These are phyloP conservation scores for Sclerotinia glacialis DNA, from an alignment of 2,329 filamentous ascomycete genomes.

Conservation along the genomic window DNA sequence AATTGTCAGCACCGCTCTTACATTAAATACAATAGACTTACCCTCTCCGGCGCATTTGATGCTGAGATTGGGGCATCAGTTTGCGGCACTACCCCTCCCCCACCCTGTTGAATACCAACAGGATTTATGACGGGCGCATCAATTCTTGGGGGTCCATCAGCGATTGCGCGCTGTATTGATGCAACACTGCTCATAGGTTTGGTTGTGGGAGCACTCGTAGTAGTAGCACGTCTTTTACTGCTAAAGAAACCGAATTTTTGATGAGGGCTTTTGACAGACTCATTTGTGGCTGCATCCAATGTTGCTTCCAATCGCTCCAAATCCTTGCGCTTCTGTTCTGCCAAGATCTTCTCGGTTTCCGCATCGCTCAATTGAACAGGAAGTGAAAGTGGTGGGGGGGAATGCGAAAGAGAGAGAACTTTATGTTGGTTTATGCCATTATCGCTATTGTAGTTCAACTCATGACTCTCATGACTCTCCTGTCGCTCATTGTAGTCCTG, in stretches of 20 bases:
- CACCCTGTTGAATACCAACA: conserved; percentile 33
- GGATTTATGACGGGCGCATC: conserved; percentile 21
- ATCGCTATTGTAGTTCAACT: conserved; percentile 25
- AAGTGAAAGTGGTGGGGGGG: conserved; percentile 12
- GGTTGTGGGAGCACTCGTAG: conserved; percentile 24
- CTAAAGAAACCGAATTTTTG: conserved; percentile 38
- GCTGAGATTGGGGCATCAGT: conserved; percentile 78
- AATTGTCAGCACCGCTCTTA: conserved; percentile 35
- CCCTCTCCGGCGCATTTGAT: conserved; percentile 74
- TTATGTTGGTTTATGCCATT: conserved; percentile 22
- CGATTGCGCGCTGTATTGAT: conserved; percentile 17
- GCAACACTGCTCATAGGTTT: conserved; percentile 21
- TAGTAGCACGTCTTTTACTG: conserved; percentile 31
- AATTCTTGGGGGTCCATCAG: conserved; percentile 23
- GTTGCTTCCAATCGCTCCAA: conserved; percentile 37
- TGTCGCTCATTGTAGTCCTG: conserved; percentile 28
- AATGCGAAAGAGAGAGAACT: conserved; percentile 6
- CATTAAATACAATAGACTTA: conserved; percentile 45
- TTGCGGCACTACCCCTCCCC: conserved; percentile 45
- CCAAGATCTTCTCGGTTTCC: conserved; percentile 32
- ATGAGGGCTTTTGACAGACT: conserved; percentile 19
- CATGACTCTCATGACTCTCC: conserved; percentile 3
- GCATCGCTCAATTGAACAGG: conserved; percentile 27
- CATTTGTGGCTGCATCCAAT: conserved; percentile 35
- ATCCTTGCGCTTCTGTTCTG: conserved; percentile 39